Base-by-base conservation (phyloP, 371 early-diverging fungal genomes). In the Mucor circinelloides region DNA sequence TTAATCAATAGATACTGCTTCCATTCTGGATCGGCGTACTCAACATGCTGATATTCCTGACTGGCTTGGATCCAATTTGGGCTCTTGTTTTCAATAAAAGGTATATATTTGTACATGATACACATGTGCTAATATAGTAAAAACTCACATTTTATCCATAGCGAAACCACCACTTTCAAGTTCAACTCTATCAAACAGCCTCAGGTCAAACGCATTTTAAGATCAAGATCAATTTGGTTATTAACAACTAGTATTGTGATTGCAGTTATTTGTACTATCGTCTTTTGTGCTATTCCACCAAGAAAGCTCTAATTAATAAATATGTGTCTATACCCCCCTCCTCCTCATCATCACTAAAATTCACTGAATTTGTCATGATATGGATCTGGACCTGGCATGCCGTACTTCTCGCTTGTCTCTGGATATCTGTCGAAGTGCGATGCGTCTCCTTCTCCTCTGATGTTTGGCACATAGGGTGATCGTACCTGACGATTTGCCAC, bases 391-490 rank as follows among this genome's bases (percentile, higher is more conserved):
- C 74, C 66, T 23, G 72, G 64, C 10, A 55, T 28, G 21, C 87
- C 87, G 68, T 85, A 85, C 27, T 71, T 74, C 61, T 85, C 93
- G 30, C 83, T 80, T 66, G 90, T 89, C 71, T 93, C 96, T 1
- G 92, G 93, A 77, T 97, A 97, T 55, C 81, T 76, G 73, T 97
- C 97, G 86, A 94, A 97, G 83, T 97, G 94, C 73, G 93, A 90
- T 6, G 96, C 88, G 73, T 97, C 97, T 31, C 96, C 96, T 27
- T 90, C 94, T 31, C 89, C 86, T 54, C 81, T 81, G 48, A 92
- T 84, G 17, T 87, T 86, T 2, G 97, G 98, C n/a, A 93, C 80
- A 80, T 94, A 93, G 5, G 98, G 98, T 25, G 98, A 92, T 57
- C 81, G 34, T 76, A 75, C 70, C 84, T 83, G 64, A 85, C 80